Evolutionary conservation across 2,329 filamentous ascomycete genomes (phyloP).

Genomic region (Pezicula neosporulosa): DNA sequence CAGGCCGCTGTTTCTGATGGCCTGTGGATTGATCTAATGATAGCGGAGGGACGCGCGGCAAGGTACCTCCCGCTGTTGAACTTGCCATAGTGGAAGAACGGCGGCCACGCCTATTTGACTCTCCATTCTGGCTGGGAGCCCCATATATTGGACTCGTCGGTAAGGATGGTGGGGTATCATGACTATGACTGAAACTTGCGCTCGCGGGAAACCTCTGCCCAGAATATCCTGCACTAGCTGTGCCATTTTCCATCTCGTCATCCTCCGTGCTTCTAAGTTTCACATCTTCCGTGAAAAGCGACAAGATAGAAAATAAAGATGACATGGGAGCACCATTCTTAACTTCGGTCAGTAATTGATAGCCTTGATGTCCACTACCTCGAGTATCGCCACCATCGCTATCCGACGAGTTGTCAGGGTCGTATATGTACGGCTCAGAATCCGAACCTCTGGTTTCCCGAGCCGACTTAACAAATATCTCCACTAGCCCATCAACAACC

Average conservation of each 20-base stretch:
- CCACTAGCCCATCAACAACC: constrained; percentile 91
- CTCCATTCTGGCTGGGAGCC: constrained; percentile 19
- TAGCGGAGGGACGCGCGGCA: constrained; percentile 70
- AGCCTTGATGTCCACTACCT: constrained; percentile 70
- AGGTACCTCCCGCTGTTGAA: constrained; percentile 29
- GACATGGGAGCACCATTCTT: constrained; percentile 99
- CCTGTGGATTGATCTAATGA: constrained; percentile 54
- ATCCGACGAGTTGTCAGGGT: constrained; percentile 47
- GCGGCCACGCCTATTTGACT: constrained; percentile 53
- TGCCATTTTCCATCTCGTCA: constrained; percentile 28
- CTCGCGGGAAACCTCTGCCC: constrained; percentile 20
- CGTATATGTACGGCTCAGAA: constrained; percentile 32
- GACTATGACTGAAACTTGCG: constrained; percentile 22
- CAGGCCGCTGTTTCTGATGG: constrained; percentile 19
- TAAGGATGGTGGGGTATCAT: constrained; percentile 26
- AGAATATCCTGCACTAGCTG: constrained; percentile 30
- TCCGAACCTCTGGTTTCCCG: constrained; percentile 44
- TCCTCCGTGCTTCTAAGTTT: constrained; percentile 72
- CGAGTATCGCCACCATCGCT: constrained; percentile 65
- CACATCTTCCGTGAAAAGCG: constrained; percentile 93
- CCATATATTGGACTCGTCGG: constrained; percentile 28
- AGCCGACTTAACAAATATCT: constrained; percentile 96
- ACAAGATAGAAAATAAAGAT: constrained; percentile 94
- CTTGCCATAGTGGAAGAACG: constrained; percentile 24
- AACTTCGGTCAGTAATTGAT: constrained; percentile 93